A percentile compares a stretch with the other conserved stretches of the same genome.
phyloP scores from a whole-genome alignment of 805 yeast species.

The Candida dendrica region DNA sequence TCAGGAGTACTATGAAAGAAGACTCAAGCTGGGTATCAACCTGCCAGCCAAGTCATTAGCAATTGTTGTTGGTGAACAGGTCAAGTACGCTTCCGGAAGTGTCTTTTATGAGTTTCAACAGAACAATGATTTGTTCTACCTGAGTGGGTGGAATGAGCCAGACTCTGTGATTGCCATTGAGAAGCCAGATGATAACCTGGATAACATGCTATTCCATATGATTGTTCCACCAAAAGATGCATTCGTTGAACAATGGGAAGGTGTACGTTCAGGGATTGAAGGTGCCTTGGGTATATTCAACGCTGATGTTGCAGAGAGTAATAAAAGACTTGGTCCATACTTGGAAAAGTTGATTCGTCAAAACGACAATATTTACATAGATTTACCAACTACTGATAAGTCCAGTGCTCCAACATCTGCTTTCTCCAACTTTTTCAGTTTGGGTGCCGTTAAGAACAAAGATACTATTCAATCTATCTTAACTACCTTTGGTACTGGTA shows the following conservation, averaged over 20 bases:
- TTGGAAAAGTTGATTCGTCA: slow-evolving; percentile 40
- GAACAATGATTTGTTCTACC: slow-evolving; percentile 77
- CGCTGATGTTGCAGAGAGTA: slow-evolving; percentile 66
- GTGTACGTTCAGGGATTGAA: slow-evolving; percentile 78
- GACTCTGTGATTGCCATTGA: slow-evolving; percentile 65
- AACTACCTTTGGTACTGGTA: slow-evolving; percentile 20
- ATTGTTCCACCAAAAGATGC: slow-evolving; percentile 80
- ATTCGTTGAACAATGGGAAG: slow-evolving; percentile 88
- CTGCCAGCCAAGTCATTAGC: slow-evolving; percentile 64
- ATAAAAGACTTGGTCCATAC: slow-evolving; percentile 34
- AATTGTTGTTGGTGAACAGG: slow-evolving; percentile 62
- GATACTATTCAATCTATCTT: slow-evolving; percentile 22
- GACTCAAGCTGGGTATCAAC: slow-evolving; percentile 47
- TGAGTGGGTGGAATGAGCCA: slow-evolving; percentile 93
- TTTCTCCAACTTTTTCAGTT: slow-evolving; percentile 24
- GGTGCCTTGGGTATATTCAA: slow-evolving; percentile 82
- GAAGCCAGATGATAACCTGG: slow-evolving; percentile 45
- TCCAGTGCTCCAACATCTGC: slow-evolving; percentile 15
- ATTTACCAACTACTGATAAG: slow-evolving; percentile 26
- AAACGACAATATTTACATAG: slow-evolving; percentile 49
- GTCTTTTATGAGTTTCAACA: slow-evolving; percentile 93
- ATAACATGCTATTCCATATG: slow-evolving; percentile 60
- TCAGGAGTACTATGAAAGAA: slow-evolving; percentile 68
- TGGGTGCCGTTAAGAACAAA: slow-evolving; percentile 17
- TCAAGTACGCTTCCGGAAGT: slow-evolving; percentile 80